phyloP scores from a whole-genome alignment of 495 filamentous ascomycete genomes.

The Lasiosphaeria hispida region DNA sequence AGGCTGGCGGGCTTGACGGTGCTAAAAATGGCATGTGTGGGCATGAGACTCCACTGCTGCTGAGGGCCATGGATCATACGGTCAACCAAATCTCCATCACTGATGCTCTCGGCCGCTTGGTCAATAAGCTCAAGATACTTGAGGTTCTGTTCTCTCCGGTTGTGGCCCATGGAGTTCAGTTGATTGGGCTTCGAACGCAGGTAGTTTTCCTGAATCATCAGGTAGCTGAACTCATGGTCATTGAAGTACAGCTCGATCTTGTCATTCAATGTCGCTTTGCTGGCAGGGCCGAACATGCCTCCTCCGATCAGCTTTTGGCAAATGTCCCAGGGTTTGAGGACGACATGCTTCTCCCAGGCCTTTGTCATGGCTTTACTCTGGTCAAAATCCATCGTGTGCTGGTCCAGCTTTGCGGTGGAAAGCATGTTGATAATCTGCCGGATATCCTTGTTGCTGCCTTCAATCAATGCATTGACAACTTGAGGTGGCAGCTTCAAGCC shows the following conservation, averaged over 20 bases:
- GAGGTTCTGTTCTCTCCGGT: slow-evolving; percentile 60
- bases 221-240: slow-evolving; percentile 91
- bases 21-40: slow-evolving; percentile 93
- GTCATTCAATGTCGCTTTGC: slow-evolving; percentile 84
- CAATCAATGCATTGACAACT: slow-evolving; percentile 92
- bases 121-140: slow-evolving; percentile 82
- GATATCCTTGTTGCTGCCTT: slow-evolving; percentile 92
- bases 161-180: slow-evolving; percentile 54
- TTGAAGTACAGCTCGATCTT: slow-evolving; percentile 99
- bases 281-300: slow-evolving; percentile 77
- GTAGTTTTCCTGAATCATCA: slow-evolving; percentile 99
- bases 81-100: slow-evolving; percentile 94
- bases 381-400: slow-evolving; percentile 73
- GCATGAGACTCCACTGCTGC: slow-evolving; percentile 98
- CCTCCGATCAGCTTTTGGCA: slow-evolving; percentile 84
- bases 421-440: slow-evolving; percentile 99
- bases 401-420: slow-evolving; percentile 85
- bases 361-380: slow-evolving; percentile 90
- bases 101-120: slow-evolving; percentile 89
- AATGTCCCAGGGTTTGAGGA: slow-evolving; percentile 98
- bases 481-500: slow-evolving; percentile 77
- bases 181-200: slow-evolving; percentile 72
- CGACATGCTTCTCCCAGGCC: slow-evolving; percentile 94
- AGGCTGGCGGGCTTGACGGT: slow-evolving; percentile 91
- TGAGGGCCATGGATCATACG: slow-evolving; percentile 97